Percentiles rank a stretch among this genome's conserved stretches.
These are phyloP conservation scores for Hemileccinum rubropunctum DNA, from an alignment of 768 basidiomycete species.

Conservation along the genomic window DNA sequence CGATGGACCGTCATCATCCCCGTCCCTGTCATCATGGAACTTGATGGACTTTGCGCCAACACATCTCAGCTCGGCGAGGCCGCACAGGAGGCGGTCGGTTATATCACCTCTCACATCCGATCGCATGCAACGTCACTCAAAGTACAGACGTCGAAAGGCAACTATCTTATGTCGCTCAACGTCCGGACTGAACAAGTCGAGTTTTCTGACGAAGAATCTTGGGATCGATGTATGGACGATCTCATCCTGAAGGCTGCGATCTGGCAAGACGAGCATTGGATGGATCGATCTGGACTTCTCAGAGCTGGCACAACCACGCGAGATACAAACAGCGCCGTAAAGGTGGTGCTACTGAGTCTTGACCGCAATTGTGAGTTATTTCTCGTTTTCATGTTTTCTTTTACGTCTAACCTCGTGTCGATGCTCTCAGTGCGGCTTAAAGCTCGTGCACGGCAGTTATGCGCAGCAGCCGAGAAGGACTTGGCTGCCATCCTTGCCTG, in stretches of 20 bases:
- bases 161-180: constrained; percentile 80
- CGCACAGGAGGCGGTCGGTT: constrained; percentile 69
- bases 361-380: constrained; percentile 82
- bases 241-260: constrained; percentile 88
- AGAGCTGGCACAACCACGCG: constrained; percentile 33
- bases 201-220: constrained; percentile 47
- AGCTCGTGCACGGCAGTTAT: constrained; percentile 81
- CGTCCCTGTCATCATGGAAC: constrained; percentile 93
- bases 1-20: constrained; percentile 90
- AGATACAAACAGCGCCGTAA: constrained; percentile 52
- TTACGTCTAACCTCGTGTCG: constrained; percentile 8
- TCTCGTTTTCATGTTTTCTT: constrained; percentile 8
- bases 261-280: constrained; percentile 93
- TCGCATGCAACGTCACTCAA: constrained; percentile 78
- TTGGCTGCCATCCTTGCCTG: constrained; percentile 64
- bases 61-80: constrained; percentile 66
- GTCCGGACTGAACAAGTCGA: constrained; percentile 85
- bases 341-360: constrained; percentile 86
- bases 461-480: constrained; percentile 84
- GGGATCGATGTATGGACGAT: constrained; percentile 89
- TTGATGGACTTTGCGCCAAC: constrained; percentile 83
- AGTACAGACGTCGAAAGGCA: constrained; percentile 93
- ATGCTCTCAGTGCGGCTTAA: constrained; percentile 78
- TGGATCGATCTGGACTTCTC: constrained; percentile 77
- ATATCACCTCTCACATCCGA: constrained; percentile 73